These are phyloP conservation scores for Cystofilobasidium macerans DNA, from an alignment of 768 basidiomycete species.

Conservation along the genomic window DNA sequence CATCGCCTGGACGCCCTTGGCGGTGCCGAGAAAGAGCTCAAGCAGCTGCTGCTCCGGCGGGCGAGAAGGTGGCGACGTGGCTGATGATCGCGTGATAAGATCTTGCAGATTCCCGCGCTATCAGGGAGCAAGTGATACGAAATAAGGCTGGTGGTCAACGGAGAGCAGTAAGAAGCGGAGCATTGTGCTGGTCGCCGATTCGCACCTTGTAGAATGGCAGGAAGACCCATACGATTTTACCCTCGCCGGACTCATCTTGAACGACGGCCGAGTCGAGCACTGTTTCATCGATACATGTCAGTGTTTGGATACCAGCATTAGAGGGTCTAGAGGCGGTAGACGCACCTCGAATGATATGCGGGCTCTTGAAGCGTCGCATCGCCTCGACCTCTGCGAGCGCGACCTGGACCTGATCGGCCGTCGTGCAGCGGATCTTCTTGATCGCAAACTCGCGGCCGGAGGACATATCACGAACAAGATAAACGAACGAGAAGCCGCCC, in stretches of 20 bases:
- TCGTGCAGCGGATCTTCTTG: slow-evolving; percentile 87
- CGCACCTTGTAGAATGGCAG: slow-evolving; percentile 77
- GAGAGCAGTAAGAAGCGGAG: not conserved
- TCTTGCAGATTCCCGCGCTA: slow-evolving; percentile 92
- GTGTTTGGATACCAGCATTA: too few species aligned
- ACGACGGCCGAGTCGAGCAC: slow-evolving; percentile 71
- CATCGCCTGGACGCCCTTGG: slow-evolving; percentile 87
- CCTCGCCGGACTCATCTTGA: slow-evolving; percentile 84
- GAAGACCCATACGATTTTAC: slow-evolving; percentile 92
- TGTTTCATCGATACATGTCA: not conserved
- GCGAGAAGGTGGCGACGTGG: slow-evolving; percentile 56
- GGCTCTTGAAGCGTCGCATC: slow-evolving; percentile 89
- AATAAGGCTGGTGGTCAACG: slow-evolving; percentile 8
- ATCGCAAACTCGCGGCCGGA: slow-evolving; percentile 77
- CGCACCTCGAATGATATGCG: slow-evolving; percentile 74
- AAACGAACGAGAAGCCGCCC: slow-evolving; percentile 46
- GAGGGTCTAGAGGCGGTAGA: slow-evolving; percentile 26
- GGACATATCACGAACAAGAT: slow-evolving; percentile 36
- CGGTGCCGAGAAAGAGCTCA: slow-evolving; percentile 82
- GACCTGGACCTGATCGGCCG: slow-evolving; percentile 64
- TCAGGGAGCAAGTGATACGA: not conserved
- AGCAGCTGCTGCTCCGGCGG: slow-evolving; percentile 84
- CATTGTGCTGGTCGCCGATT: slow-evolving; percentile 24
- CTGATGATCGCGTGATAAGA: slow-evolving; percentile 68
- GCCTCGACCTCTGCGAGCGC: slow-evolving; percentile 66